phyloP scores from a whole-genome alignment of 345 rosid species.

The Eucalyptus globulus region DNA sequence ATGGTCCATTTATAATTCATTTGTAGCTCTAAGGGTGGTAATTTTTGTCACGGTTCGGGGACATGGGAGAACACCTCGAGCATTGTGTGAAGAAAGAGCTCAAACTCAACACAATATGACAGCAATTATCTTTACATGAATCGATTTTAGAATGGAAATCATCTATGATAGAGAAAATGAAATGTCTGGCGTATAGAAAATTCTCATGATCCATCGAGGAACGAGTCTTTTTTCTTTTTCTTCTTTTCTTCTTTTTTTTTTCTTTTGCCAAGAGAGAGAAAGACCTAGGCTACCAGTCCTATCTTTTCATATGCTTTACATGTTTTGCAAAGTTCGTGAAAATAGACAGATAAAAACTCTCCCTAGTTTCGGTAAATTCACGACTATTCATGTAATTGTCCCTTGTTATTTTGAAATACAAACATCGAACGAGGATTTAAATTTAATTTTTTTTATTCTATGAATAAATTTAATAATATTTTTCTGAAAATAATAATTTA shows the following conservation, averaged over 20 bases:
- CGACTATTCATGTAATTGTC: background rate
- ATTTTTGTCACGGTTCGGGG: rapidly evolving
- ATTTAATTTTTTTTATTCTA: rapidly evolving
- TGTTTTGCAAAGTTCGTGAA: background rate
- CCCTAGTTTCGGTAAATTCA: no score
- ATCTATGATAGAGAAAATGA: background rate
- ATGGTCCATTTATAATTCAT: no score
- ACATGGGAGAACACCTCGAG: background rate
- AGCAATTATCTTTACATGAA: background rate
- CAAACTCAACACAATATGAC: rapidly evolving
- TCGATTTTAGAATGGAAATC: background rate
- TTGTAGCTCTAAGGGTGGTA: rapidly evolving
- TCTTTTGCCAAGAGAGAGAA: background rate
- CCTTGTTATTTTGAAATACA: background rate
- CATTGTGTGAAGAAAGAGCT: background rate
- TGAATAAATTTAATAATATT: background rate
- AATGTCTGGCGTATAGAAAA: background rate
- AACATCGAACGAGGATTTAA: no score
- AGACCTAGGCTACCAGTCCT: background rate
- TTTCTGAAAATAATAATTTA: background rate
- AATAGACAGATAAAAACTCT: background rate
- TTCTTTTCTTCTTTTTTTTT: no score
- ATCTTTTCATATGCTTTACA: background rate
- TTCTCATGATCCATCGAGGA: background rate
- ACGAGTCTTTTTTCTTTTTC: background rate